Percentiles rank a stretch among this genome's conserved stretches.
phyloP scores from a whole-genome alignment of 768 basidiomycete genomes.

The Crepidotus variabilis region DNA sequence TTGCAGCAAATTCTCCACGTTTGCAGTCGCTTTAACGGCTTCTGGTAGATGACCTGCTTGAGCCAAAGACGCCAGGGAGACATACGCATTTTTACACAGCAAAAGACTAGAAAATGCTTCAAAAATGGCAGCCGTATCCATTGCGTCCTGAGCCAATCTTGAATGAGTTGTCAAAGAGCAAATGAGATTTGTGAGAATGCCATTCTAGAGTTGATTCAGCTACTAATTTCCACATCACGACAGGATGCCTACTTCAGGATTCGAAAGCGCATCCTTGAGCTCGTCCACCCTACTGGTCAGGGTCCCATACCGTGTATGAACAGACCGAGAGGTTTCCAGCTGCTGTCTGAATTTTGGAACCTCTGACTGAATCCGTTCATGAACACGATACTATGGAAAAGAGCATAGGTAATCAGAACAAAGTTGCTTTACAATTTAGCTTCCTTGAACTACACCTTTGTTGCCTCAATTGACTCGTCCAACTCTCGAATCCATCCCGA shows the following conservation, averaged over 20 bases:
- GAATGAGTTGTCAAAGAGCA: conserved; percentile 55
- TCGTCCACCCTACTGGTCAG: conserved; percentile 51
- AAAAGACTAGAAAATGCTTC: conserved; percentile 54
- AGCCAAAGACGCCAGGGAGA: conserved; percentile 40
- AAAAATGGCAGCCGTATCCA: conserved; percentile 48
- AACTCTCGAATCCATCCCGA: conserved; percentile 71
- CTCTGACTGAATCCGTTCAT: conserved; percentile 67
- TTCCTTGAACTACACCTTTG: conserved; percentile 50
- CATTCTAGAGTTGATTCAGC: conserved; percentile 44
- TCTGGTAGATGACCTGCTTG: conserved; percentile 60
- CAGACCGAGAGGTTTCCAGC: conserved; percentile 54
- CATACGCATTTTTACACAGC: conserved; percentile 45
- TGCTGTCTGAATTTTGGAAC: conserved; percentile 63
- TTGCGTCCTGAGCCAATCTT: conserved; percentile 55
- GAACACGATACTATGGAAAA: conserved; percentile 54
- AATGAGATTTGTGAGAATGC: conserved; percentile 61
- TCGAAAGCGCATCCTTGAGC: conserved; percentile 47
- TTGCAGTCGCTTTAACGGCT: conserved; percentile 44
- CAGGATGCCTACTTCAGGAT: conserved; percentile 48
- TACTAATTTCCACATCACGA: background rate
- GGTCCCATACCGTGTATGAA: conserved; percentile 54
- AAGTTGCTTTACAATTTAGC: background rate
- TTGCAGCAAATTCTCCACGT: conserved; percentile 41
- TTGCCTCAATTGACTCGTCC: conserved; percentile 63
- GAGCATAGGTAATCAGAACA: conserved; percentile 9